Percentiles rank a stretch among this genome's conserved stretches.
These are phyloP conservation scores for Stagonosporopsis rhizophila DNA, from an alignment of 2,329 filamentous ascomycete genomes.

Conservation along the genomic window DNA sequence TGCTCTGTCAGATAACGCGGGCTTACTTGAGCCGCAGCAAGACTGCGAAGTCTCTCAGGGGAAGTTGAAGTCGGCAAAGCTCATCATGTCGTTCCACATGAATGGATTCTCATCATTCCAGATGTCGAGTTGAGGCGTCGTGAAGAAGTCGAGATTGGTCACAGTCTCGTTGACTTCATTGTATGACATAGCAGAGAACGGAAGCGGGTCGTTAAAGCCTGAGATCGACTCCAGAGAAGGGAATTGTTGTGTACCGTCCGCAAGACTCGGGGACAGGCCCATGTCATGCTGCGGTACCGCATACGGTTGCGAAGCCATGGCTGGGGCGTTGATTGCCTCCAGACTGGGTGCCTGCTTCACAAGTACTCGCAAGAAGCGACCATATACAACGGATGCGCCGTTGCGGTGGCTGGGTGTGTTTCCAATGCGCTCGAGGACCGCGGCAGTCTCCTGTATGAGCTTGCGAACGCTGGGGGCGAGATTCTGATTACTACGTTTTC, in stretches of 20 bases:
- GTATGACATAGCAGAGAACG: slow-evolving; percentile 74
- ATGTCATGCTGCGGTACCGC: slow-evolving; percentile 13
- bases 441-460: slow-evolving; percentile 69
- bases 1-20: not conserved
- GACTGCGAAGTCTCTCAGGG: slow-evolving; percentile 12
- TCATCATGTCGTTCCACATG: slow-evolving; percentile 46
- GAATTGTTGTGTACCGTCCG: slow-evolving; percentile 7
- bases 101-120: slow-evolving; percentile 60
- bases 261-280: slow-evolving; percentile 11
- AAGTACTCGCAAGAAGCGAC: slow-evolving; percentile 60
- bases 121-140: slow-evolving; percentile 62
- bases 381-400: slow-evolving; percentile 68
- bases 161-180: slow-evolving; percentile 72
- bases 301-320: slow-evolving; percentile 18
- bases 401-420: slow-evolving; percentile 70
- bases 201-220: slow-evolving; percentile 50
- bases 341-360: slow-evolving; percentile 40
- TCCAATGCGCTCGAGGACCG: slow-evolving; percentile 73
- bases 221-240: slow-evolving; percentile 26
- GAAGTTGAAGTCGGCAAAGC: slow-evolving; percentile 43
- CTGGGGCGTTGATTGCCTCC: slow-evolving; percentile 5
- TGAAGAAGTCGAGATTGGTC: slow-evolving; percentile 68
- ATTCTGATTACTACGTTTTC: slow-evolving; percentile 32
- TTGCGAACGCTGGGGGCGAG: slow-evolving; percentile 46
- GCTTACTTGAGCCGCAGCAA: not conserved